Evolutionary conservation across 2,329 filamentous ascomycete genomes (phyloP).

Genomic region (Talaromyces pinophilus): DNA sequence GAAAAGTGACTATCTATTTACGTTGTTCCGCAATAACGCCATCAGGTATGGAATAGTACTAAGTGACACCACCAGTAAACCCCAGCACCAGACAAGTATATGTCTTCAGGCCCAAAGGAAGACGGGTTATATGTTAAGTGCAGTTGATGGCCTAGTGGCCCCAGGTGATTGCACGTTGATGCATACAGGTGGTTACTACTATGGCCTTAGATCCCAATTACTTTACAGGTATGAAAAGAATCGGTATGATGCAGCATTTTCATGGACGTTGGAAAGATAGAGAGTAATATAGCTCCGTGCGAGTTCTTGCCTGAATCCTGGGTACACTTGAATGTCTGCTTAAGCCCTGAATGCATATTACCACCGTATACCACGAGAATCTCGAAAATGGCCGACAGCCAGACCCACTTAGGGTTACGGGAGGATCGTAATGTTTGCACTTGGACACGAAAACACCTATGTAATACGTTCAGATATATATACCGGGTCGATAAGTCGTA

Average conservation of each 20-base stretch:
- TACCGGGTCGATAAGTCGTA: not conserved
- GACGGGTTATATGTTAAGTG: not conserved
- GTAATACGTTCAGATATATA: not conserved
- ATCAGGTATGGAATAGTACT: no score
- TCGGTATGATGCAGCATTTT: not conserved
- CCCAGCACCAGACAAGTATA: not conserved
- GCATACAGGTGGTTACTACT: not conserved
- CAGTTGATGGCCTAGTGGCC: not conserved
- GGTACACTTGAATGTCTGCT: not conserved
- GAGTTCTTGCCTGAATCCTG: not conserved
- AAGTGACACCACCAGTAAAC: not conserved
- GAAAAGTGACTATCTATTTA: no score
- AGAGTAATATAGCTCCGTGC: not conserved
- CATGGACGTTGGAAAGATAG: not conserved
- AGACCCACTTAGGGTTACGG: not conserved
- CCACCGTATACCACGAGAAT: no score
- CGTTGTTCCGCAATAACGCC: no score
- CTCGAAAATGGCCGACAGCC: not conserved
- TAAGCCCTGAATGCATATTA: not conserved
- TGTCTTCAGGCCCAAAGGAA: not conserved
- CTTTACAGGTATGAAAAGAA: not conserved
- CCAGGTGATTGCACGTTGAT: not conserved
- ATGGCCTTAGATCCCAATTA: not conserved
- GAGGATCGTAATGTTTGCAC: not conserved
- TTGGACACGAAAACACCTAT: not conserved